Evolutionary conservation across 371 early-diverging fungal species (phyloP).

Genomic region (Syncephalastrum contaminatum): DNA sequence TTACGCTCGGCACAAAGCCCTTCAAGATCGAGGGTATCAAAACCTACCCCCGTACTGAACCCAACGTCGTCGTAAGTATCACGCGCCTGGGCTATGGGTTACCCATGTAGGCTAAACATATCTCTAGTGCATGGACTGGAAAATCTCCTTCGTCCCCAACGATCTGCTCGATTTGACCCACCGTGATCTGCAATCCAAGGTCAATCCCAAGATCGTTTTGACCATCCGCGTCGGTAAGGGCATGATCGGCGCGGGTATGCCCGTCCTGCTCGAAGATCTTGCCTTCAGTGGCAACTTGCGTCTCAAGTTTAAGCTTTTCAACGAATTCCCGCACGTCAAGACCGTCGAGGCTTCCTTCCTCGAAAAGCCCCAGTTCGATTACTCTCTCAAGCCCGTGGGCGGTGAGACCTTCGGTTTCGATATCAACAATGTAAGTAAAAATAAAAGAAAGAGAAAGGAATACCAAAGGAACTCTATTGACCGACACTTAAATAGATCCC

Average conservation of each 20-base stretch:
- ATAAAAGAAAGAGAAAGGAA: background rate
- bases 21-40: constrained; percentile 92
- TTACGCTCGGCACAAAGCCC: constrained; percentile 97
- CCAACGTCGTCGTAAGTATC: constrained; percentile 74
- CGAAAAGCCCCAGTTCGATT: constrained; percentile 90
- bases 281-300: constrained; percentile 84
- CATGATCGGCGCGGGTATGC: constrained; percentile 87
- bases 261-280: constrained; percentile 91
- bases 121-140: constrained; percentile 84
- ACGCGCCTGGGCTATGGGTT: too few relatives aligned
- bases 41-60: constrained; percentile 77
- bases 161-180: constrained; percentile 73
- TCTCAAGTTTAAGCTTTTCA: constrained; percentile 82
- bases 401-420: constrained; percentile 87
- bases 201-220: constrained; percentile 93
- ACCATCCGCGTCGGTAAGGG: constrained; percentile 91
- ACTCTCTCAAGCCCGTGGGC: constrained; percentile 93
- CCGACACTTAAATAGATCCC: constrained; percentile 62
- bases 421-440: constrained; percentile 66
- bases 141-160: constrained; percentile 84
- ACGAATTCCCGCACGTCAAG: constrained; percentile 90
- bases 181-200: constrained; percentile 64
- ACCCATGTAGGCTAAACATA: too few relatives aligned
- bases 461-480: background rate
- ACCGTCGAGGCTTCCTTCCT: constrained; percentile 88